A percentile compares a stretch with the other conserved stretches of the same genome.
Evolutionary conservation across 805 yeast genomes (phyloP).

Genomic region (Candida rishiriensis): DNA sequence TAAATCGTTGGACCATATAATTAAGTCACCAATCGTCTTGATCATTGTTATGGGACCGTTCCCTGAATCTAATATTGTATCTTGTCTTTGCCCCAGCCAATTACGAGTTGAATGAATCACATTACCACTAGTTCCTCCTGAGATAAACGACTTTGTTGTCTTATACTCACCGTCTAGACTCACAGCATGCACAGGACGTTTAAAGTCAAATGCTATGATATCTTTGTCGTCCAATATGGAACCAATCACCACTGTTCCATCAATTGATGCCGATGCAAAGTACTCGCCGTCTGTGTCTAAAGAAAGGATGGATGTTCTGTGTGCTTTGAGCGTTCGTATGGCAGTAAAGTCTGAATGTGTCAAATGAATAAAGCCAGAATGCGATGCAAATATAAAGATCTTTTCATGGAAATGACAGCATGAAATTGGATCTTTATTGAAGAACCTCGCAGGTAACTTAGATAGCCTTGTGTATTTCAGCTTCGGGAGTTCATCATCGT

Average conservation of each 20-base stretch:
- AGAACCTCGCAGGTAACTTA: constrained; percentile 65
- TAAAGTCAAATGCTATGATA: constrained; percentile 72
- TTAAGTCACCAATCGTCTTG: constrained; percentile 54
- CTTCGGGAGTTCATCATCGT: constrained; percentile 61
- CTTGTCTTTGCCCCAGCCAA: constrained; percentile 84
- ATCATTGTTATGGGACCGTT: constrained; percentile 71
- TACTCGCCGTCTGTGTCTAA: constrained; percentile 67
- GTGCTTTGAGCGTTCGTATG: constrained; percentile 74
- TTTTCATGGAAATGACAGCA: constrained; percentile 55
- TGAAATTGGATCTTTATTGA: constrained; percentile 74
- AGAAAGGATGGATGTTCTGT: constrained; percentile 76
- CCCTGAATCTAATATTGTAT: constrained; percentile 54
- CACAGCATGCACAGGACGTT: constrained; percentile 84
- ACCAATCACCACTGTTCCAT: constrained; percentile 87
- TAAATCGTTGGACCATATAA: constrained; percentile 79
- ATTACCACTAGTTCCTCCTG: constrained; percentile 90
- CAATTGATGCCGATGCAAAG: constrained; percentile 88
- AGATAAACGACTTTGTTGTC: constrained; percentile 59
- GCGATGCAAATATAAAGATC: constrained; percentile 80
- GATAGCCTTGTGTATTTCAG: constrained; percentile 70
- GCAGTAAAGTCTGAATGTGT: constrained; percentile 54
- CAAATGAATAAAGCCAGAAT: constrained; percentile 76
- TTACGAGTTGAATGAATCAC: constrained; percentile 68
- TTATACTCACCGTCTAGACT: constrained; percentile 69
- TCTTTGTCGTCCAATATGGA: constrained; percentile 58